Percentiles rank a stretch among this genome's conserved stretches.
Evolutionary conservation across 805 yeast genomes (phyloP).

Genomic region (Zygosaccharomyces siamensis): DNA sequence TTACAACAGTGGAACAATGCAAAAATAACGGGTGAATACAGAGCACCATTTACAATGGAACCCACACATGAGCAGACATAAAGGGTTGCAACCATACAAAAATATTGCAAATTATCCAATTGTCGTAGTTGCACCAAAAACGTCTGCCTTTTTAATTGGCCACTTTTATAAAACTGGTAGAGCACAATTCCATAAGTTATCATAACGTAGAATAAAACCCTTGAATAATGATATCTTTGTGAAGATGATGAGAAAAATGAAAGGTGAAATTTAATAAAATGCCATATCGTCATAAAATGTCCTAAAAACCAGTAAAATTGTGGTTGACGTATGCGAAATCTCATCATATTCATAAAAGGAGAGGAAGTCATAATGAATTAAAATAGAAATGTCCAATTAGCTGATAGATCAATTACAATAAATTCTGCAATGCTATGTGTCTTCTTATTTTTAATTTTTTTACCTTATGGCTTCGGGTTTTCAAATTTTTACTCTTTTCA

Average conservation of each 20-base stretch:
- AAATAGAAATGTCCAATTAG: not conserved
- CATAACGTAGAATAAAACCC: conserved; percentile 47
- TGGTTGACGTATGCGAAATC: conserved; percentile 39
- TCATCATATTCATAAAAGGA: conserved; percentile 21
- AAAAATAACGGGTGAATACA: conserved; percentile 58
- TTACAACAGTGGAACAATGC: conserved; percentile 61
- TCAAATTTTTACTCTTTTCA: too few species aligned
- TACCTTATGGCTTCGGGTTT: too few species aligned
- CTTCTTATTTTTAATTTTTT: too few species aligned
- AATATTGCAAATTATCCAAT: conserved; percentile 62
- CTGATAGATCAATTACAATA: not conserved
- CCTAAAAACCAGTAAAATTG: conserved; percentile 71
- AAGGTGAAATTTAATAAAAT: conserved; percentile 38
- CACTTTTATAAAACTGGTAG: conserved; percentile 51
- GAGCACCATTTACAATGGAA: conserved; percentile 42
- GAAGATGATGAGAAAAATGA: conserved; percentile 40
- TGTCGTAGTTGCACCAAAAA: conserved; percentile 23
- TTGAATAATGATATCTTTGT: conserved; percentile 38
- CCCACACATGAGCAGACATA: conserved; percentile 43
- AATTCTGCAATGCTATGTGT: not conserved
- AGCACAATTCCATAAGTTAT: conserved; percentile 60
- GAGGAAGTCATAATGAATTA: conserved; percentile 9
- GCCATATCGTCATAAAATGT: conserved; percentile 46
- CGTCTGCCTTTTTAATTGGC: conserved; percentile 36
- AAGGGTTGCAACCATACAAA: conserved; percentile 40